Conservation (phyloP, 2,329 filamentous ascomycete species). For the Aspergillus ibericus region DNA sequence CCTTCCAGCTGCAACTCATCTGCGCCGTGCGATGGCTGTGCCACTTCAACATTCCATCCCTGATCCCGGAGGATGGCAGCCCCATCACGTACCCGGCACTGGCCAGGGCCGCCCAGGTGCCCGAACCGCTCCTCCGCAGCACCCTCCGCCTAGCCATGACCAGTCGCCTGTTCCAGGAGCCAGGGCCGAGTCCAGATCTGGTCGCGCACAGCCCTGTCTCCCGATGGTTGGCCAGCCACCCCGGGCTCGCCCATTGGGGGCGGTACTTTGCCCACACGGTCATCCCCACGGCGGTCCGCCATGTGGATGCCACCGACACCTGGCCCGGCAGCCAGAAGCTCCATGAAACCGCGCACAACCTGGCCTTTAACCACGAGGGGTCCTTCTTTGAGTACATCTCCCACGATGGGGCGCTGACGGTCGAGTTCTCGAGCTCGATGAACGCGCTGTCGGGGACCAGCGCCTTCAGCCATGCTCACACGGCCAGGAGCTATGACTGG, state of each 20-base stretch:
- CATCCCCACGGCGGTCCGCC: slow-evolving; percentile 13
- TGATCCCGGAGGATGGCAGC: slow-evolving; percentile 27
- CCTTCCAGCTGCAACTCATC: background rate
- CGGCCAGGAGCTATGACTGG: slow-evolving; percentile 58
- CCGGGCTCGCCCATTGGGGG: slow-evolving; percentile 49
- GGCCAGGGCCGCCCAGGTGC: slow-evolving; percentile 24
- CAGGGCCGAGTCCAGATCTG: slow-evolving; percentile 46
- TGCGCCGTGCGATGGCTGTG: slow-evolving; percentile 27
- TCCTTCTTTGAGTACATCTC: slow-evolving; percentile 37
- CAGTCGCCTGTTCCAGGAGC: slow-evolving; percentile 56
- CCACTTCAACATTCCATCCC: slow-evolving; percentile 30
- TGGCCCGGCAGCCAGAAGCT: slow-evolving; percentile 21
- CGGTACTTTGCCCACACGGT: slow-evolving; percentile 47
- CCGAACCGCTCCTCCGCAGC: slow-evolving; percentile 24
- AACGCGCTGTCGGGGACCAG: slow-evolving; percentile 54
- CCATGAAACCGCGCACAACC: slow-evolving; percentile 27
- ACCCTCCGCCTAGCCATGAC: slow-evolving; percentile 60
- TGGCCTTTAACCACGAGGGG: slow-evolving; percentile 29
- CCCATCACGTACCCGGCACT: slow-evolving; percentile 29
- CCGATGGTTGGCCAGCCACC: slow-evolving; percentile 40
- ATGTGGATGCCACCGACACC: slow-evolving; percentile 22
- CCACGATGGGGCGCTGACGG: slow-evolving; percentile 35
- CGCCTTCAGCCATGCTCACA: slow-evolving; percentile 55
- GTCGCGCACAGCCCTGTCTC: slow-evolving; percentile 60
- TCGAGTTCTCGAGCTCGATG: slow-evolving; percentile 58